Evolutionary conservation across 441 rosid genomes (phyloP).

Genomic region (Raphanus hybrid): DNA sequence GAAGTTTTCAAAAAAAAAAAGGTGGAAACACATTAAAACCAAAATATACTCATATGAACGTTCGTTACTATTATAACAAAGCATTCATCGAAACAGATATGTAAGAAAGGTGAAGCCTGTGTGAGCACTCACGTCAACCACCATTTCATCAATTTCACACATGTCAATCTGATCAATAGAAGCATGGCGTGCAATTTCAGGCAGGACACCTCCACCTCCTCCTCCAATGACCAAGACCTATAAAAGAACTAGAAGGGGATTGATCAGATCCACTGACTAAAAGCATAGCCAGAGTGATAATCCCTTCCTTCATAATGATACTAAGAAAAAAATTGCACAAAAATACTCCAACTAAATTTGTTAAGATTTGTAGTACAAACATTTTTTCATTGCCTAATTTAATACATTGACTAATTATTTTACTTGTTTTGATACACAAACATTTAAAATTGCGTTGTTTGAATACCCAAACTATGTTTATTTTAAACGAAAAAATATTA

Average conservation of each 20-base stretch:
- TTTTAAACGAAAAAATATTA: not conserved
- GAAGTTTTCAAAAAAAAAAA: conserved; percentile 22
- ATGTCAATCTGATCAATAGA: conserved; percentile 88
- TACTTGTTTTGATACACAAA: too few relatives aligned
- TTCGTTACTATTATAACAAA: not conserved
- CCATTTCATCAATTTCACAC: conserved; percentile 95
- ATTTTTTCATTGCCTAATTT: too few relatives aligned
- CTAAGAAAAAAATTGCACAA: too few relatives aligned
- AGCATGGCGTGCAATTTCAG: conserved; percentile 86
- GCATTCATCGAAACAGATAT: not conserved
- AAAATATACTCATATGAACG: not conserved
- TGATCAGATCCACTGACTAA: conserved; percentile 25
- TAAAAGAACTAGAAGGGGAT: not conserved
- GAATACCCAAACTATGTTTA: too few relatives aligned
- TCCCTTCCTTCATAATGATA: too few relatives aligned
- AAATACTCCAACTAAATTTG: too few relatives aligned
- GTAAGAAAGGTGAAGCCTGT: not conserved
- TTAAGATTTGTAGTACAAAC: too few relatives aligned
- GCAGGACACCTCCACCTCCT: conserved; percentile 93
- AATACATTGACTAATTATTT: too few relatives aligned
- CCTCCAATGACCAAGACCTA: conserved; percentile 97
- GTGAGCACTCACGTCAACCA: conserved; percentile 74
- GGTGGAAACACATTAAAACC: not conserved
- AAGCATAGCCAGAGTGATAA: not conserved
- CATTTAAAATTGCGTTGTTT: too few relatives aligned